These are phyloP conservation scores for Gomphus bonarii DNA, from an alignment of 1,284 basidiomycete species.

Conservation along the genomic window DNA sequence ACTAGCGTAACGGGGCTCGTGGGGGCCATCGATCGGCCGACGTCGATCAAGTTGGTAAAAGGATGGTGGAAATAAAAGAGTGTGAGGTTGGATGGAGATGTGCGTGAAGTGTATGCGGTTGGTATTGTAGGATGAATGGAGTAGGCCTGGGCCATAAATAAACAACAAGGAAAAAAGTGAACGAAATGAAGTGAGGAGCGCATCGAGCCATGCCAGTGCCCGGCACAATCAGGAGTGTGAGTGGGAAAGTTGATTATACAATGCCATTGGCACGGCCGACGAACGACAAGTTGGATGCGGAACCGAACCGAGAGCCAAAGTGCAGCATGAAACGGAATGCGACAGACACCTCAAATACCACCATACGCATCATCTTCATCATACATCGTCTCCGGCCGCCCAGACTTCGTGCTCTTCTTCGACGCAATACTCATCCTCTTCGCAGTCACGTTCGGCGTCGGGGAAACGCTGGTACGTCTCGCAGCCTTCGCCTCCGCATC, in stretches of 20 bases:
- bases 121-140: too few species aligned
- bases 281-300: too few species aligned
- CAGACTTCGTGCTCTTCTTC: neutral
- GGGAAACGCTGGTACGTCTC: slow-evolving; percentile 4
- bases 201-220: neutral
- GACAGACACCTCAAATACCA: slow-evolving; percentile 50
- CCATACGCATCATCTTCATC: slow-evolving; percentile 56
- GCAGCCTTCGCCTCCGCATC: neutral
- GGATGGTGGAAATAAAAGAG: neutral
- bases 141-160: too few species aligned
- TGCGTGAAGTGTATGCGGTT: too few species aligned
- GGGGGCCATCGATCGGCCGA: too few species aligned
- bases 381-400: slow-evolving; percentile 37
- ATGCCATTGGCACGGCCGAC: too few species aligned
- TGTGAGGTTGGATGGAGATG: too few species aligned
- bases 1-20: neutral
- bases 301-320: neutral
- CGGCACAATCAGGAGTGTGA: too few species aligned
- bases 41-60: neutral
- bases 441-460: neutral
- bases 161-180: neutral
- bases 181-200: neutral
- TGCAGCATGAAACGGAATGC: too few species aligned
- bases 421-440: slow-evolving; percentile 1
- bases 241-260: too few species aligned